A percentile compares a stretch with the other conserved stretches of the same genome.
phyloP scores from a whole-genome alignment of 345 rosid genomes.

The Melaleuca alternifolia region DNA sequence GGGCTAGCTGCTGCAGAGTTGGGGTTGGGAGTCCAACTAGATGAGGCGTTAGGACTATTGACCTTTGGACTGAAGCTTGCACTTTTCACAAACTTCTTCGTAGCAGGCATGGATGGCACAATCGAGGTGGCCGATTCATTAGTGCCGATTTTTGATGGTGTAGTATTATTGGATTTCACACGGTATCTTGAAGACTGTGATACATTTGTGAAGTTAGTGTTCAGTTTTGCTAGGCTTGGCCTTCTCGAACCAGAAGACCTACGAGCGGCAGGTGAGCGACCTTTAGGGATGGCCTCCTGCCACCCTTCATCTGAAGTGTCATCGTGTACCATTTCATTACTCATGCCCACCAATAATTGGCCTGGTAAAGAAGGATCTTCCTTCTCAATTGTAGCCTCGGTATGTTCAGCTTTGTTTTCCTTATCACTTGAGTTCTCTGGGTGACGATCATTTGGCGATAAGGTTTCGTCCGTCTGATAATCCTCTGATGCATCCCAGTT shows the following conservation, averaged over 20 bases:
- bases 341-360: conserved; percentile 16
- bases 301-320: conserved; percentile 89
- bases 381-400: conserved; percentile 40
- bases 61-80: conserved; percentile 64
- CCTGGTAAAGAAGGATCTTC: conserved; percentile 32
- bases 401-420: conserved; percentile 50
- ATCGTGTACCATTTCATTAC: conserved; percentile 25
- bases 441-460: conserved; percentile 27
- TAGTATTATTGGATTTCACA: conserved; percentile 48
- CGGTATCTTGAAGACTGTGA: conserved; percentile 60
- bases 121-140: conserved; percentile 33
- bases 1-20: conserved; percentile 49
- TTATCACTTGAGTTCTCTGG: conserved; percentile 64
- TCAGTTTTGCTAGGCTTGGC: conserved; percentile 78
- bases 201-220: conserved; percentile 69
- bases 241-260: conserved; percentile 56
- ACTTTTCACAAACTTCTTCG: conserved; percentile 59
- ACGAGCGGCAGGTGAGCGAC: conserved; percentile 66
- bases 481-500: conserved; percentile 60
- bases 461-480: conserved; percentile 47
- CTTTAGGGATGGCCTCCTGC: conserved; percentile 97
- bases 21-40: conserved; percentile 22
- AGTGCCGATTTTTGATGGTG: conserved; percentile 46
- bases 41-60: conserved; percentile 21
- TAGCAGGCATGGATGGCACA: conserved; percentile 31